Evolutionary conservation across 2,329 filamentous ascomycete species (phyloP), one percentile per base, ranked within the genome.

Genomic region (Colletotrichum sp.): DNA sequence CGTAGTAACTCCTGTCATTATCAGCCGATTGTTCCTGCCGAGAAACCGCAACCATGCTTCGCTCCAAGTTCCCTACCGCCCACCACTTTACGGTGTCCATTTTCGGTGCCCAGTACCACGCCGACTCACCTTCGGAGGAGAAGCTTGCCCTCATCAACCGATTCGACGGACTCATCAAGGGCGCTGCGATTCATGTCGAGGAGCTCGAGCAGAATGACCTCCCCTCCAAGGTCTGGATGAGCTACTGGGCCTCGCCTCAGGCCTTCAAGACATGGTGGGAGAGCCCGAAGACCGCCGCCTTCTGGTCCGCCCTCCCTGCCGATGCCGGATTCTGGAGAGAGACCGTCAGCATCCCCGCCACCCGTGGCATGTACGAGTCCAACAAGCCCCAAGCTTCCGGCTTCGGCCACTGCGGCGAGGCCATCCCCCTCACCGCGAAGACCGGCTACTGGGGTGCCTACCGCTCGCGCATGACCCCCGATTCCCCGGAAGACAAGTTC

Each of bases 401-500:
- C 30, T 75, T 75, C 55, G 72, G 72, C 15, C 72, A 75, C 68
- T 75, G 72, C 52, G 72, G 72, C 57, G 68, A 75, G 24, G 26
- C 36, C 30, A 75, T 75, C 55, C 72, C 72, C 36, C 68, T 75
- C 24, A 75, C 72, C 21, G 52, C 55, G 36, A 75, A 75, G 55
- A 75, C 72, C 34, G 72, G 68, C 15, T 75, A 75, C 72, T 75
- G 72, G 72, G 72, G 72, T 32, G 72, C 72, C 63, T 75, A 75
- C 68, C 72, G 72, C 30, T 75, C 72, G 30, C 72, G 72, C 57
- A 55, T 75, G 62, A 75, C 72, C 30, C 72, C 72, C 18, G 72
- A 60, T 6, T 24, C 52, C 6, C 72, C 68, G 6, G 72, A 75
- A 2, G 72, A 75, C 68, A 75, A 75, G 68, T 72, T 75, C 10